Base-by-base conservation (phyloP, 2,329 filamentous ascomycete species). In the Pseudogymnoascus sp. region DNA sequence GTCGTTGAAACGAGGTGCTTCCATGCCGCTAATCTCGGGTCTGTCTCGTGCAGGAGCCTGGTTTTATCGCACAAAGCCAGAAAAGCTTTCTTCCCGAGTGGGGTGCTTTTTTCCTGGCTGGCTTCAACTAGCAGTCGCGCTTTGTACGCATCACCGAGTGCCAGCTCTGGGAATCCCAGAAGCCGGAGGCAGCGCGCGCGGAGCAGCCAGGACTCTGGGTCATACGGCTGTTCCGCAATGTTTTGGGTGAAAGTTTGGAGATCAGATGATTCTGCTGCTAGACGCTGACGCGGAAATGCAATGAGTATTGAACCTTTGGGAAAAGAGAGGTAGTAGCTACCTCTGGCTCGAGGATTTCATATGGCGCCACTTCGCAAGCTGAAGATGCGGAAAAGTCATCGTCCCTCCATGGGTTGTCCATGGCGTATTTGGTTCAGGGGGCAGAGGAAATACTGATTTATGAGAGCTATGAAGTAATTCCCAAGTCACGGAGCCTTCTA, bases 131-230 rank as follows among this genome's bases (percentile, higher is more conserved):
- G 63, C n/a, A 74, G 66, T 25, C 66, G 66, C 0, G 72, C 71
- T 67, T 72, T 73, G 46, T 73, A 73, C 0, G 67, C 67, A 42
- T 74, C 72, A 2, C 72, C 72, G 1, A 70, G 68, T 8, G 68
- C 70, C 11, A 74, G 67, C 61, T 73, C 72, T 1, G 73, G 72
- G 61, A 68, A 74, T 11, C 69, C 71, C 1, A 72, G 63, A 8
- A 67, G 63, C 31, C 69, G 67, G 8, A 72, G 67, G 49, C 64
- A 67, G 16, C 68, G 65, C 5, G 66, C 68, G 5, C 71, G 67
- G 21, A 66, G 67, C 37, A 68, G 64, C 70, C 71, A 72, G 42
- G 63, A 59, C 65, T 68, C 68, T 12, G 71, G 69, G 21, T 72
- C 70, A 42, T 71, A 71, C n/a, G 69, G 67, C 11, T 46, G 43